Evolutionary conservation across 371 early-diverging fungal genomes (phyloP).

Genomic region (Actinomortierella ambigua): DNA sequence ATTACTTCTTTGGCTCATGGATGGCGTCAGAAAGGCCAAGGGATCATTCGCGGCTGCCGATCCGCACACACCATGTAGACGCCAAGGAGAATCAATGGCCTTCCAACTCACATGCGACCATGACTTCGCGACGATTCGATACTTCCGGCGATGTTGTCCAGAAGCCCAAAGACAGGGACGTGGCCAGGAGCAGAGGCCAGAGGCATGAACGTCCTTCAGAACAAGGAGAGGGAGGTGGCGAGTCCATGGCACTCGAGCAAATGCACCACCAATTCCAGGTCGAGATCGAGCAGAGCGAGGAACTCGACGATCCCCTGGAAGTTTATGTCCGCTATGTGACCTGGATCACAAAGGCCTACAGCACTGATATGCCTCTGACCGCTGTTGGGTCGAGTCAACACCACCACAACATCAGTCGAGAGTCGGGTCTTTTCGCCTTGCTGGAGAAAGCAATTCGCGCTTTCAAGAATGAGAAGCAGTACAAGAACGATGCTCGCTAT

Average conservation of each 20-base stretch:
- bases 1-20: too few species aligned
- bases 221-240: too few species aligned
- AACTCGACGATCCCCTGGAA: slow-evolving; percentile 75
- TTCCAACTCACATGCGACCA: too few species aligned
- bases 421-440: slow-evolving; percentile 52
- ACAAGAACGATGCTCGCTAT: slow-evolving; percentile 78
- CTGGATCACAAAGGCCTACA: slow-evolving; percentile 66
- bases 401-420: slow-evolving; percentile 53
- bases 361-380: slow-evolving; percentile 56
- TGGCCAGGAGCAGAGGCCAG: too few species aligned
- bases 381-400: slow-evolving; percentile 50
- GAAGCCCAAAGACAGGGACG: too few species aligned
- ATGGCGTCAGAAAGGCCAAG: too few species aligned
- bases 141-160: too few species aligned
- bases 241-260: slow-evolving; percentile 17
- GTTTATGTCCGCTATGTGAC: slow-evolving; percentile 65
- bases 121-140: too few species aligned
- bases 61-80: too few species aligned
- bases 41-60: too few species aligned
- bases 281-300: slow-evolving; percentile 51
- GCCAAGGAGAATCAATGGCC: too few species aligned
- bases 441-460: slow-evolving; percentile 59
- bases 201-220: too few species aligned
- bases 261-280: slow-evolving; percentile 47
- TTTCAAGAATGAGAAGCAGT: slow-evolving; percentile 63